These are phyloP conservation scores for Zelonia costaricensis DNA, from an alignment of 208 protist species.

Conservation along the genomic window DNA sequence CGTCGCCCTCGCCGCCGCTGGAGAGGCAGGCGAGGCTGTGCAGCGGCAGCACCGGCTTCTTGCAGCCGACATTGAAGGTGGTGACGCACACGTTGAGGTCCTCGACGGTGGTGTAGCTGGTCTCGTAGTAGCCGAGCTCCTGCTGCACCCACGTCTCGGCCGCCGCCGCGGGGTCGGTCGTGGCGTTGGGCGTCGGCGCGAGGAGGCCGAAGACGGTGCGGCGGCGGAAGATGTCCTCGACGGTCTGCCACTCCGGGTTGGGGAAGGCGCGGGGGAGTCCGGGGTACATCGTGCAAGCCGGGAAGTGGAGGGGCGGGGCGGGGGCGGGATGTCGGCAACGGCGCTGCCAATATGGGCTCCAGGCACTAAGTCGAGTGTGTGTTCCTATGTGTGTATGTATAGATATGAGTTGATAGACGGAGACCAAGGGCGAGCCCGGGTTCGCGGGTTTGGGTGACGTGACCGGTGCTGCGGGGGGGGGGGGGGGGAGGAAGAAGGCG, in stretches of 20 bases:
- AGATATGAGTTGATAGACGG: too few species aligned
- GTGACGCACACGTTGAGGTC: constrained; percentile 67
- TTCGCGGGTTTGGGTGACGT: too few species aligned
- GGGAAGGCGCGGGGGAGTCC: constrained; percentile 65
- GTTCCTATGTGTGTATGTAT: not conserved
- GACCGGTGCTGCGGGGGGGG: too few species aligned
- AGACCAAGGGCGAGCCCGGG: too few species aligned
- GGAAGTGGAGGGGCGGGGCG: too few species aligned
- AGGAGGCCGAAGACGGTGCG: constrained; percentile 14
- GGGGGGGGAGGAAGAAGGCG: too few species aligned
- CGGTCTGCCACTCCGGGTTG: constrained; percentile 41
- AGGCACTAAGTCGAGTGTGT: too few species aligned
- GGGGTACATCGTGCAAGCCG: constrained; percentile 56
- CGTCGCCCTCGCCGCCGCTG: constrained; percentile 9
- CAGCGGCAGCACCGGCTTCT: constrained; percentile 65
- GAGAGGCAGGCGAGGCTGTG: constrained; percentile 26
- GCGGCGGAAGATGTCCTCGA: constrained; percentile 53
- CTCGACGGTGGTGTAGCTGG: constrained; percentile 62
- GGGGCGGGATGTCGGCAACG: too few species aligned
- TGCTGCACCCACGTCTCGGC: constrained; percentile 80
- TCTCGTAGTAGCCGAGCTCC: constrained; percentile 77
- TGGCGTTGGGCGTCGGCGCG: not conserved
- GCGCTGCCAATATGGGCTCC: too few species aligned
- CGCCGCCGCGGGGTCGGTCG: constrained; percentile 11
- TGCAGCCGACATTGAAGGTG: constrained; percentile 88